phyloP scores from a whole-genome alignment of 495 filamentous ascomycete genomes.

The Podospora bellae-mahoneyi region DNA sequence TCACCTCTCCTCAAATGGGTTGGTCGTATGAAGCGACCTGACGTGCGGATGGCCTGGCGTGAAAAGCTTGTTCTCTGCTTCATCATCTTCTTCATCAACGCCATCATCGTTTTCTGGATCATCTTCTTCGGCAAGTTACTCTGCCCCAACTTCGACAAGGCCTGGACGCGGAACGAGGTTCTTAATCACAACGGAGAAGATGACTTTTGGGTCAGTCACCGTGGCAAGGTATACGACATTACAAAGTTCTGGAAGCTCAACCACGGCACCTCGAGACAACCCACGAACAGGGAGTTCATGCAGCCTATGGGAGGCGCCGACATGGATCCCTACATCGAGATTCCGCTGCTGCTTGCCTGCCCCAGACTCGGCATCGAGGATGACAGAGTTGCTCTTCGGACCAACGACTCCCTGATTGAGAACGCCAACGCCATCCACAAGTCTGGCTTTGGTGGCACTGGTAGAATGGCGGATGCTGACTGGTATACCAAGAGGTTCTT shows the following conservation, averaged over 20 bases:
- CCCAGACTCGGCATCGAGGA: slow-evolving; percentile 55
- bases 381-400: slow-evolving; percentile 47
- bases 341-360: slow-evolving; percentile 75
- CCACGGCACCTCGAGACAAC: slow-evolving; percentile 66
- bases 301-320: slow-evolving; percentile 69
- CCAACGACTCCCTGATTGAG: slow-evolving; percentile 54
- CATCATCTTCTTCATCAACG: slow-evolving; percentile 82
- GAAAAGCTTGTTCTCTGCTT: slow-evolving; percentile 85
- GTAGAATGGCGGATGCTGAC: slow-evolving; percentile 54
- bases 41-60: slow-evolving; percentile 95
- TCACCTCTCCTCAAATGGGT: slow-evolving; percentile 75
- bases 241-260: slow-evolving; percentile 76
- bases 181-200: slow-evolving; percentile 61
- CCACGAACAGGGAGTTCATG: slow-evolving; percentile 67
- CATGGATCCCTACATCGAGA: slow-evolving; percentile 77
- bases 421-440: slow-evolving; percentile 50
- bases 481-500: slow-evolving; percentile 78
- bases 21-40: slow-evolving; percentile 94
- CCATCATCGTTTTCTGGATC: slow-evolving; percentile 85
- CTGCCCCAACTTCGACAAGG: slow-evolving; percentile 91
- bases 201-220: slow-evolving; percentile 86
- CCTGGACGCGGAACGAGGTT: slow-evolving; percentile 74
- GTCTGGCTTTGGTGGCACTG: slow-evolving; percentile 60
- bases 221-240: slow-evolving; percentile 90
- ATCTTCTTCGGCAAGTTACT: slow-evolving; percentile 77